Evolutionary conservation across 2,329 filamentous ascomycete genomes (phyloP).

Genomic region (Ascochyta lentis): DNA sequence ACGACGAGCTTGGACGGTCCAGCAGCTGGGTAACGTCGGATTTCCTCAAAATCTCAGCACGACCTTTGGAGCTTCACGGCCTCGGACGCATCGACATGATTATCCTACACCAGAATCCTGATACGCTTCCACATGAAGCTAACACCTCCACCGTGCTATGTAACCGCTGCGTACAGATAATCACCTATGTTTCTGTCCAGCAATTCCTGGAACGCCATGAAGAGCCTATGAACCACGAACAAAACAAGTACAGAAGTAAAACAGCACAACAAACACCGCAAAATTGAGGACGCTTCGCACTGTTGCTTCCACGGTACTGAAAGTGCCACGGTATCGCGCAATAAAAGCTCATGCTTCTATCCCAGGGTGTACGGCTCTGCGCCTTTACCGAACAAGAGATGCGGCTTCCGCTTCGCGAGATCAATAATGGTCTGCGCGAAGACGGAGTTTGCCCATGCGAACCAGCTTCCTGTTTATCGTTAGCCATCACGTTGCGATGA

Average conservation of each 20-base stretch:
- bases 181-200: neutral
- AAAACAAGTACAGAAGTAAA: neutral
- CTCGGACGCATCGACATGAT: no score
- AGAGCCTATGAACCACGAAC: neutral
- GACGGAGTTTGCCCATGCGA: conserved; percentile 97
- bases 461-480: conserved; percentile 73
- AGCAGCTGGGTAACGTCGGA: neutral
- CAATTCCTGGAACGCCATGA: neutral
- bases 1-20: neutral
- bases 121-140: no score
- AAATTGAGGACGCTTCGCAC: neutral
- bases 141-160: no score
- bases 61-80: no score
- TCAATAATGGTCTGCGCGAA: conserved; percentile 93
- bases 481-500: neutral
- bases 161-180: neutral
- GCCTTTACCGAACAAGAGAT: conserved; percentile 78
- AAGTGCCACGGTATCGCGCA: neutral
- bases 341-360: neutral
- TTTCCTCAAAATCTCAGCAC: no score
- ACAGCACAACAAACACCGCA: neutral
- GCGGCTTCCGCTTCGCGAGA: conserved; percentile 84
- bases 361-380: conserved; percentile 49
- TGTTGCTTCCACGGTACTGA: neutral
- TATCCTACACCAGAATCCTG: no score